Conservation (phyloP, 441 rosid genomes). For the Jatropha multifida region DNA sequence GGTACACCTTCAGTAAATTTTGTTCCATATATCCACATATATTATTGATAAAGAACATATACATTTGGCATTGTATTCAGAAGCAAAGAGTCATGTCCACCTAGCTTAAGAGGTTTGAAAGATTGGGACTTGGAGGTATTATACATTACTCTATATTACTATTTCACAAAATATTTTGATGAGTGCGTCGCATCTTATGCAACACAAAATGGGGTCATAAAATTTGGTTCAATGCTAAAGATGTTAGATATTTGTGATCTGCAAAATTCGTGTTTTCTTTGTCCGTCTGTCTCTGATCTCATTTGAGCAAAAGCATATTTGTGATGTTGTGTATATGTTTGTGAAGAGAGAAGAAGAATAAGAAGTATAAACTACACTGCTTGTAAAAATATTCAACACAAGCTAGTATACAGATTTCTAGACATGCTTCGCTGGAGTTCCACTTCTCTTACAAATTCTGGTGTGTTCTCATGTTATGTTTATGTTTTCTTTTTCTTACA, state of each 20-base stretch:
- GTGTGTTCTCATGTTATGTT: background rate
- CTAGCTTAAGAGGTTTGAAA: background rate
- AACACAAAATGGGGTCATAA: background rate
- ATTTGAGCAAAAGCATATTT: background rate
- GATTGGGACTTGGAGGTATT: background rate
- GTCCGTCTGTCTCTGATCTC: background rate
- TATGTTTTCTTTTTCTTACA: constrained; percentile 11
- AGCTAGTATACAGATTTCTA: background rate
- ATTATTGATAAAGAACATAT: background rate
- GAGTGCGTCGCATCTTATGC: background rate
- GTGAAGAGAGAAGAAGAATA: background rate
- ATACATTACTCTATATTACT: background rate
- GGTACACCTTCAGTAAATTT: background rate
- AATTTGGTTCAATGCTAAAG: background rate
- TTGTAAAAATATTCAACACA: background rate
- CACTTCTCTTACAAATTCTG: background rate
- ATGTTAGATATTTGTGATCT: background rate
- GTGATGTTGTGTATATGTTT: background rate
- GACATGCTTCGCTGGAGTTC: background rate
- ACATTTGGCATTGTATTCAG: background rate
- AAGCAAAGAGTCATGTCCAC: background rate
- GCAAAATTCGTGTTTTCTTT: background rate
- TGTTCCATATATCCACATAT: background rate
- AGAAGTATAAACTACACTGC: background rate
- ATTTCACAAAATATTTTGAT: background rate